Evolutionary conservation across 495 filamentous ascomycete genomes (phyloP), one percentile per base, ranked within the genome.

Genomic region (Talaromyces proteolyticus): DNA sequence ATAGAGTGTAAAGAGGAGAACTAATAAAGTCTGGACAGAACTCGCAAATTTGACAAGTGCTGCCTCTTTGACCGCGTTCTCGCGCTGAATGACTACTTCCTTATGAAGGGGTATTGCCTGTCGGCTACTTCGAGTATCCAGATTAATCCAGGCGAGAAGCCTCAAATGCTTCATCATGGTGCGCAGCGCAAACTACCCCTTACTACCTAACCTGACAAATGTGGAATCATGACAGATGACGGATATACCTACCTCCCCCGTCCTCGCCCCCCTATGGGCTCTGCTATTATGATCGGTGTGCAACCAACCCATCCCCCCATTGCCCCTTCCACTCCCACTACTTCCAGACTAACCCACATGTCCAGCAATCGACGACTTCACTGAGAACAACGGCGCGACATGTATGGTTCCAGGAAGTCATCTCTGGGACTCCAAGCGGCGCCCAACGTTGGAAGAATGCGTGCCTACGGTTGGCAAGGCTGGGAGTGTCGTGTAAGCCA

Each of bases 341-440:
- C 29, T 34, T 34, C 8, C 29, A 34, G 8, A 34, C 14, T 34
- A 45, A 34, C n/a, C 12, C 12, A 11, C 44, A 50, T 26, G 40
- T n/a, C 6, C 26, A 53, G 48, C 48, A 16, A 29, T 49, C 25
- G 22, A 45, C 42, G 57, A 57, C 26, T 59, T 59, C 7, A 66
- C 60, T 14, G 58, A 50, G 23, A 56, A 60, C 11, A 74, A 70
- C 43, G 68, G 70, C 17, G 67, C 68, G 21, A 74, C 68, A 2
- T 53, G 64, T 12, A 56, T 72, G 34, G 62, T 73, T 26, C 70
- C 68, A 2, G 67, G 67, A n/a, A 62, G 56, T 16, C 65, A 72
- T 45, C 58, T 60, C 34, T 73, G 68, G 69, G 21, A 47, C 43
- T 48, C 44, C 5, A 34, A 47, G 16, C 44, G 25, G n/a, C 6